Conservation (phyloP, 2,329 filamentous ascomycete genomes). For the Beauveria sp. region DNA sequence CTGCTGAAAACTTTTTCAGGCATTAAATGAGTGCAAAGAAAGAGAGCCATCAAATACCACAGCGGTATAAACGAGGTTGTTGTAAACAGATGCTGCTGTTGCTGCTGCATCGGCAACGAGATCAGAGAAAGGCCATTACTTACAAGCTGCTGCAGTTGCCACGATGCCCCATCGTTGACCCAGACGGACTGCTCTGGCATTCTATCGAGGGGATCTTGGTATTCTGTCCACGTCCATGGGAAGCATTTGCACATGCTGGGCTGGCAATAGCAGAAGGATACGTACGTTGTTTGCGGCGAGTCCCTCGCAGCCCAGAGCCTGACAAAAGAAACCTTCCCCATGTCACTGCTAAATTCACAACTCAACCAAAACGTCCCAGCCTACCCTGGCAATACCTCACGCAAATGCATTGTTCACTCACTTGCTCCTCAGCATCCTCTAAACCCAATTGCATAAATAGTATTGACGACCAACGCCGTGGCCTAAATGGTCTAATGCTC, state of each 20-base stretch:
- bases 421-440: background rate
- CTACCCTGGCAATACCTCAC: too few relatives aligned
- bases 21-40: background rate
- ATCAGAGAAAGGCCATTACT: slow-evolving; percentile 18
- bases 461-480: slow-evolving; percentile 25
- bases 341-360: background rate
- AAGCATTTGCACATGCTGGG: slow-evolving; percentile 46
- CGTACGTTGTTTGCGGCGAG: background rate
- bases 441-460: slow-evolving; percentile 15
- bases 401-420: background rate
- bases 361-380: background rate
- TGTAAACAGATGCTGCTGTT: background rate
- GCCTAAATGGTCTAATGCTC: slow-evolving; percentile 38
- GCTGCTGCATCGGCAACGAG: background rate
- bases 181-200: slow-evolving; percentile 35
- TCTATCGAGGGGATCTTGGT: slow-evolving; percentile 31
- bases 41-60: background rate
- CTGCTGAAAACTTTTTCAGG: slow-evolving; percentile 2
- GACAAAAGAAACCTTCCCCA: background rate
- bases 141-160: slow-evolving; percentile 33
- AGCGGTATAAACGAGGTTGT: background rate
- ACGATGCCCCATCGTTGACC: slow-evolving; percentile 28
- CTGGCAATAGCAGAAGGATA: background rate
- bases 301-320: background rate
- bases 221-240: slow-evolving; percentile 41